phyloP scores from a whole-genome alignment of 768 basidiomycete species.

The Inosperma sp. region DNA sequence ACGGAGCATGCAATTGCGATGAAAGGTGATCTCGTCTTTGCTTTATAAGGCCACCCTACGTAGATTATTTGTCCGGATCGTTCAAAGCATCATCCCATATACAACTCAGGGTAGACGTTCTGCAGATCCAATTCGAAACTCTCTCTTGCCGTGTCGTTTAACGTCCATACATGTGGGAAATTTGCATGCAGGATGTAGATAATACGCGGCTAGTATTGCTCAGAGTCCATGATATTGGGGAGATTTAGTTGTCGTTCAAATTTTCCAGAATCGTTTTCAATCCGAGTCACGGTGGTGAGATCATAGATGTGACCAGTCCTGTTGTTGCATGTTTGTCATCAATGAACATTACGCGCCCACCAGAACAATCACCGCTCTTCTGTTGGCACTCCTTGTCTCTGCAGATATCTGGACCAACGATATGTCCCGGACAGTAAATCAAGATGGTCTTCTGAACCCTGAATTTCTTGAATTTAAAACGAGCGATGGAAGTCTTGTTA shows the following conservation, averaged over 20 bases:
- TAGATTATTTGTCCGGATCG: constrained; percentile 33
- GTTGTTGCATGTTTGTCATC: too few relatives aligned
- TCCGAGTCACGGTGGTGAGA: too few relatives aligned
- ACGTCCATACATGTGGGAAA: constrained; percentile 48
- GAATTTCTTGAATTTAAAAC: constrained; percentile 54
- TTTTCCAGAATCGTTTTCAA: not conserved
- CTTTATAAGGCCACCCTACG: not conserved
- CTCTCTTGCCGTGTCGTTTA: constrained; percentile 65
- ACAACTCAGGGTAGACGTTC: constrained; percentile 49
- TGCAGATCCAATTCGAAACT: constrained; percentile 40
- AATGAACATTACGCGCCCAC: too few relatives aligned
- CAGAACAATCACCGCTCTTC: too few relatives aligned
- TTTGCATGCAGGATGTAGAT: constrained; percentile 55
- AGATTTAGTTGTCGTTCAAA: not conserved
- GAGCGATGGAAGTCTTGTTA: constrained; percentile 51
- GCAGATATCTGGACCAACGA: not conserved
- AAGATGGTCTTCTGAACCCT: constrained; percentile 41
- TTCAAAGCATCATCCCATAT: constrained; percentile 48
- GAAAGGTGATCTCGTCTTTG: not conserved
- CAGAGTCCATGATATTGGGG: not conserved
- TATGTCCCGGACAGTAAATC: constrained; percentile 6
- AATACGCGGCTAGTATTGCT: constrained; percentile 41
- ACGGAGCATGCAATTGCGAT: too few relatives aligned
- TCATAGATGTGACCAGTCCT: too few relatives aligned
- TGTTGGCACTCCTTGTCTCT: not conserved